Evolutionary conservation across 179 eudicot species (phyloP).

Genomic region (Actinidia polygama): DNA sequence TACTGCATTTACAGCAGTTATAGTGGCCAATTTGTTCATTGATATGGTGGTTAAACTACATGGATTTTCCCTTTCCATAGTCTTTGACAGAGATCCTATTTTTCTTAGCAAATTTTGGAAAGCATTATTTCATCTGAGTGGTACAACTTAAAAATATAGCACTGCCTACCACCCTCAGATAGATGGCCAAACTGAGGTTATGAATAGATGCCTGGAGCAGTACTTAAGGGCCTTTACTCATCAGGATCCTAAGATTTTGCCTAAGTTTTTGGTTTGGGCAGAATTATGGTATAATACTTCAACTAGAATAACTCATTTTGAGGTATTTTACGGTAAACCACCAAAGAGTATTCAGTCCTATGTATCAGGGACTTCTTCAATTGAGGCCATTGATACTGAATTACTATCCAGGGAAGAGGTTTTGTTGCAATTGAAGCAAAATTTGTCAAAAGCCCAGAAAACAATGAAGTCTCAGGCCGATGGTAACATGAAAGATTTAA

Average conservation of each 20-base stretch:
- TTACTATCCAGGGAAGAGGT: not conserved
- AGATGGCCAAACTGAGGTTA: not conserved
- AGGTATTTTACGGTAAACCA: not conserved
- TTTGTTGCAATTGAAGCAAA: not conserved
- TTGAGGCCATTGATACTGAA: not conserved
- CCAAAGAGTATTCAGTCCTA: not conserved
- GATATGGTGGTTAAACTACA: conserved; percentile 8
- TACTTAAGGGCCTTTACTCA: not conserved
- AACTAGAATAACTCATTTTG: not conserved
- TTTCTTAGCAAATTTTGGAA: conserved; percentile 10
- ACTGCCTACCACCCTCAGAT: conserved; percentile 10
- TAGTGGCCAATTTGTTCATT: not conserved
- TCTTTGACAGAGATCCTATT: conserved; percentile 4
- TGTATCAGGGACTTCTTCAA: not conserved
- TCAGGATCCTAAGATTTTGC: not conserved
- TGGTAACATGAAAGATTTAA: not conserved
- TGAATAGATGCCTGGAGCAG: not conserved
- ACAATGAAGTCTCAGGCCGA: not conserved
- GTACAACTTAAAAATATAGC: not conserved
- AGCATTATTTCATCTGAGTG: not conserved
- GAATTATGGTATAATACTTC: not conserved
- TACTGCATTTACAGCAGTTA: not conserved
- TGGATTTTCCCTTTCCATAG: not conserved
- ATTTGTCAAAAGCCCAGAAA: not conserved
- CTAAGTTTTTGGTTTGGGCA: not conserved